Percentiles rank a stretch among this genome's conserved stretches.
Conservation (phyloP, 805 yeast species). For the Naumovozyma baii region DNA sequence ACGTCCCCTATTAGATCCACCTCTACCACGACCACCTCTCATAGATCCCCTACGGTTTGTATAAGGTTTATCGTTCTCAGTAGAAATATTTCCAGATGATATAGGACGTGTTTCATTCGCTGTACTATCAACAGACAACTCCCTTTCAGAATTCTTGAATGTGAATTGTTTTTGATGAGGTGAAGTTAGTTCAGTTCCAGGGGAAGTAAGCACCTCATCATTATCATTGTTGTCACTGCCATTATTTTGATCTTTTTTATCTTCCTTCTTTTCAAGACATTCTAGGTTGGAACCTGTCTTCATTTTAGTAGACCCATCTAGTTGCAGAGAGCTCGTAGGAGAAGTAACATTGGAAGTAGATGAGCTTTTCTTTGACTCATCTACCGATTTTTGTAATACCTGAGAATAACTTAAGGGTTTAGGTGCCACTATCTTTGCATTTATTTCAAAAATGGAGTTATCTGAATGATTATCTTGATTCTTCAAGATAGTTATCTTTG, state of each 20-base stretch:
- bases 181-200: neutral
- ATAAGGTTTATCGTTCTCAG: neutral
- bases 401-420: conserved; percentile 19
- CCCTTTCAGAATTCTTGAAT: conserved; percentile 11
- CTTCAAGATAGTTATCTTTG: conserved; percentile 14
- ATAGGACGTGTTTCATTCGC: neutral
- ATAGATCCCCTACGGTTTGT: conserved; percentile 3
- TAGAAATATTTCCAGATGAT: neutral
- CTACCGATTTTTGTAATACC: conserved; percentile 19
- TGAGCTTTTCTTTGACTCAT: conserved; percentile 13
- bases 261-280: neutral
- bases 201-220: neutral
- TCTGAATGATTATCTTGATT: conserved; percentile 7
- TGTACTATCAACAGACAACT: neutral
- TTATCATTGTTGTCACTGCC: neutral
- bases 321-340: neutral
- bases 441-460: neutral
- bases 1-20: neutral
- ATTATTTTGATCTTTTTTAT: neutral
- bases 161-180: conserved; percentile 5
- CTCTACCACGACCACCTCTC: conserved; percentile 7
- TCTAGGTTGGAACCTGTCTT: no score
- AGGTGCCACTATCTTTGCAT: conserved; percentile 6
- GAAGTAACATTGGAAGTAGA: conserved; percentile 1
- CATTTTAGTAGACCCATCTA: no score